phyloP scores from a whole-genome alignment of 2,329 filamentous ascomycete species.

The Colletotrichum sp. region DNA sequence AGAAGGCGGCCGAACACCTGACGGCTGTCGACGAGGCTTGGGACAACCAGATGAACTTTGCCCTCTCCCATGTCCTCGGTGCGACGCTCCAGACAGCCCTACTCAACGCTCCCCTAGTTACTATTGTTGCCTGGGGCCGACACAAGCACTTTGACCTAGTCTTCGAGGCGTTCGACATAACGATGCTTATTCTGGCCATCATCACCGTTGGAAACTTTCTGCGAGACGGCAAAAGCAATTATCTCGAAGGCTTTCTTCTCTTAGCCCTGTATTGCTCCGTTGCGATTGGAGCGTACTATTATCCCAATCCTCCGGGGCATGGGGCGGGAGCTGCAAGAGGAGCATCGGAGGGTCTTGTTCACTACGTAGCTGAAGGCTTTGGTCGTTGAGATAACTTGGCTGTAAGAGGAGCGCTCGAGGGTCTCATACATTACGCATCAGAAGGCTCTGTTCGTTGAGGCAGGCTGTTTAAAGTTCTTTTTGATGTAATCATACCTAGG shows the following conservation, averaged over 20 bases:
- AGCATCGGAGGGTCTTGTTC: neutral
- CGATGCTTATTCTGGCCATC: constrained; percentile 81
- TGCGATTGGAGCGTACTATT: no score
- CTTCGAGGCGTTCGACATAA: constrained; percentile 87
- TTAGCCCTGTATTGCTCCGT: no score
- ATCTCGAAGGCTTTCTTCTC: constrained; percentile 84
- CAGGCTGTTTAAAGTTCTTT: no score
- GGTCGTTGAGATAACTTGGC: neutral
- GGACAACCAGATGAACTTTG: constrained; percentile 85
- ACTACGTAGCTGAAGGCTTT: neutral
- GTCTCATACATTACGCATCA: neutral
- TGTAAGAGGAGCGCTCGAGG: neutral
- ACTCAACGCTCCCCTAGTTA: constrained; percentile 83
- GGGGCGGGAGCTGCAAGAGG: neutral
- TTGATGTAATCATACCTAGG: no score
- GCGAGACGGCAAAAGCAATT: constrained; percentile 87
- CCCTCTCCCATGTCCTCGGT: constrained; percentile 83
- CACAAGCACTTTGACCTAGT: constrained; percentile 75
- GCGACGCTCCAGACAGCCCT: constrained; percentile 89
- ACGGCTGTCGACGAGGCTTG: constrained; percentile 86
- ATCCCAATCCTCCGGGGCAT: constrained; percentile 44
- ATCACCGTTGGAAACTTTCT: constrained; percentile 88
- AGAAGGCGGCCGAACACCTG: constrained; percentile 86
- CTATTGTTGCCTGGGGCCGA: constrained; percentile 84
- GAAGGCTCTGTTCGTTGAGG: neutral